A percentile compares a stretch with the other conserved stretches of the same genome.
These are phyloP conservation scores for Aureobasidium pullulans DNA, from an alignment of 2,329 filamentous ascomycete genomes.

Conservation along the genomic window DNA sequence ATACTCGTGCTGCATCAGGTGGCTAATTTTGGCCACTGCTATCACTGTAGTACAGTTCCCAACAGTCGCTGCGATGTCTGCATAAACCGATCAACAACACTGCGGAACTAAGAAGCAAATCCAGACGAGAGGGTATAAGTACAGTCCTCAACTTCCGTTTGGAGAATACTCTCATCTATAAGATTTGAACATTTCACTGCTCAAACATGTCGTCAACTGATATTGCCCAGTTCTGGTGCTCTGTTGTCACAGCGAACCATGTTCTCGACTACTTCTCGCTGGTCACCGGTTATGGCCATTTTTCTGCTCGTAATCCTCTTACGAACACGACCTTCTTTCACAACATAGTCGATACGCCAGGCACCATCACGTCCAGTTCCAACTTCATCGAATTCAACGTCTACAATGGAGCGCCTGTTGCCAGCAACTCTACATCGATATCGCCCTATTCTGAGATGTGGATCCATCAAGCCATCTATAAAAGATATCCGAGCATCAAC, in stretches of 20 bases:
- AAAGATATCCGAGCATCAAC: background rate
- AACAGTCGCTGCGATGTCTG: no score
- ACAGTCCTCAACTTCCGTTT: no score
- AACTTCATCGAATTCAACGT: background rate
- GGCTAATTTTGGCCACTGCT: no score
- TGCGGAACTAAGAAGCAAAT: no score
- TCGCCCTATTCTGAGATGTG: background rate
- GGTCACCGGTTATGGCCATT: background rate
- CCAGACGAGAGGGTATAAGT: no score
- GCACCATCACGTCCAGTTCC: background rate
- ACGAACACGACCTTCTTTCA: background rate
- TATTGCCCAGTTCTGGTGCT: background rate
- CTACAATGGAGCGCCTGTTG: background rate
- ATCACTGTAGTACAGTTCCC: no score
- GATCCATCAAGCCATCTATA: conserved; percentile 3
- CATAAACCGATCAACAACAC: no score
- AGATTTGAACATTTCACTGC: background rate
- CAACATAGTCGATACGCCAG: background rate
- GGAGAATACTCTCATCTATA: no score
- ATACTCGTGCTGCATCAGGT: background rate
- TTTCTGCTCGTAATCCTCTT: background rate
- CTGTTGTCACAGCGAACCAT: background rate
- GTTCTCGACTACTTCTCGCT: background rate
- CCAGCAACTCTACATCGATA: background rate
- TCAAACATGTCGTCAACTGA: background rate